Evolutionary conservation across 2,329 filamentous ascomycete genomes (phyloP), one percentile per base, ranked within the genome.

Genomic region (Fusarium kyushuense): DNA sequence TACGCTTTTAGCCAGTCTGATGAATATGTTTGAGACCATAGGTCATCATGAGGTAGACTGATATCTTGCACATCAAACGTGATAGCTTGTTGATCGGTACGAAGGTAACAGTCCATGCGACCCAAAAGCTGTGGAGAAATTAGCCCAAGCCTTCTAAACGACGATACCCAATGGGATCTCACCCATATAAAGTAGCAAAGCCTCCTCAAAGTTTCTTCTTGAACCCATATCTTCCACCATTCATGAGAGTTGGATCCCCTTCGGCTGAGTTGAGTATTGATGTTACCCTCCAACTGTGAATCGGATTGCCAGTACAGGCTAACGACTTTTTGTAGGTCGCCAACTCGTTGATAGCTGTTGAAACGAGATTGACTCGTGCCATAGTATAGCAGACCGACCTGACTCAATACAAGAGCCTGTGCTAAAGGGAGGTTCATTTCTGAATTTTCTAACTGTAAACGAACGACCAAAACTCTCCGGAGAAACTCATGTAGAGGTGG

Each of bases 401-500:
- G 69, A 11, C 52, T 72, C 6, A 72, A 12, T 0, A 72, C 42
- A 21, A 72, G 35, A 14, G 69, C 57, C 11, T 71, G 69, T 1
- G 41, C 51, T 8, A 63, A 29, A 27, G 21, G 25, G 4, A 35
- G 11, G 16, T 2, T 17, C 6, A 55, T 1, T 2, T 19, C 47
- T 3, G 21, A 45, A 2, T 45, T 38, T 14, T 65, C 60, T 10
- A 60, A 14, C 3, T 67, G 42, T 8, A 60, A 16, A 2, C 59
- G 43, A 6, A 70, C 35, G 1, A 52, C 17, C 19, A 65, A n/a
- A 3, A 42, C 63, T n/a, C 71, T 57, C 6, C 72, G 49, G 0
- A 75, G 41, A 21, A 74, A 73, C 27, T 75, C 68, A 6, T 76
- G 72, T 8, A 76, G 23, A 2, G 71, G 73, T 1, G 36, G 12